phyloP scores from a whole-genome alignment of 768 basidiomycete species.

The Rhodosporidiobolus odoratus region DNA sequence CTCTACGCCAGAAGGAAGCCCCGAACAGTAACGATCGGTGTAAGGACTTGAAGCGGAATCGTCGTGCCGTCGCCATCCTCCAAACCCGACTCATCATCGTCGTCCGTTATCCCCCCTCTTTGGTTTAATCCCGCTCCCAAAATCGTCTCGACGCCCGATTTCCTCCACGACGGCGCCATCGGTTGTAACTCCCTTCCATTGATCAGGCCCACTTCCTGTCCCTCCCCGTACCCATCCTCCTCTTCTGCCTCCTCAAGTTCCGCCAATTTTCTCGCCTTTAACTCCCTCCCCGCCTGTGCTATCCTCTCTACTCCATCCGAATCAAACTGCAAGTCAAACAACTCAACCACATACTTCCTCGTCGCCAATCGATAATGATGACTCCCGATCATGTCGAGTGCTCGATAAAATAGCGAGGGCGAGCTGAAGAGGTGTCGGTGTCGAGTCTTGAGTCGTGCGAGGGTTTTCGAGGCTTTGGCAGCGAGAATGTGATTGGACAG shows the following conservation, averaged over 20 bases:
- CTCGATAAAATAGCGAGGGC: slow-evolving; percentile 72
- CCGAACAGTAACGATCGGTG: slow-evolving; percentile 15
- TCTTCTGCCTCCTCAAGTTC: not conserved
- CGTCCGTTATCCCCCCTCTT: too few species aligned
- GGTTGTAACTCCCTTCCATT: not conserved
- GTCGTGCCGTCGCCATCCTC: too few species aligned
- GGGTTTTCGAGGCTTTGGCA: slow-evolving; percentile 81
- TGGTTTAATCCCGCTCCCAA: slow-evolving; percentile 10
- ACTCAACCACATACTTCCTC: slow-evolving; percentile 82
- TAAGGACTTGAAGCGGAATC: slow-evolving; percentile 20
- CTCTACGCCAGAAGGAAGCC: slow-evolving; percentile 20
- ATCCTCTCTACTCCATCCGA: not conserved
- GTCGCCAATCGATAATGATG: slow-evolving; percentile 88
- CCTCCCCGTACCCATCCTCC: not conserved
- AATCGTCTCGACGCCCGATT: not conserved
- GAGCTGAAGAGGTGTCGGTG: slow-evolving; percentile 73
- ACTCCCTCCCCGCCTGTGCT: slow-evolving; percentile 8
- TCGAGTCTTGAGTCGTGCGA: slow-evolving; percentile 74
- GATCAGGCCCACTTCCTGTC: not conserved
- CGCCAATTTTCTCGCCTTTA: not conserved
- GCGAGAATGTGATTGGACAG: slow-evolving; percentile 93
- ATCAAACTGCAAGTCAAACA: slow-evolving; percentile 59
- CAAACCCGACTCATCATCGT: slow-evolving; percentile 10
- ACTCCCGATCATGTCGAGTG: slow-evolving; percentile 77
- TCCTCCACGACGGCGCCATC: not conserved